Percentiles rank a stretch among this genome's conserved stretches.
phyloP scores from a whole-genome alignment of 2,329 filamentous ascomycete species.

The Fusarium solani-melongenae region DNA sequence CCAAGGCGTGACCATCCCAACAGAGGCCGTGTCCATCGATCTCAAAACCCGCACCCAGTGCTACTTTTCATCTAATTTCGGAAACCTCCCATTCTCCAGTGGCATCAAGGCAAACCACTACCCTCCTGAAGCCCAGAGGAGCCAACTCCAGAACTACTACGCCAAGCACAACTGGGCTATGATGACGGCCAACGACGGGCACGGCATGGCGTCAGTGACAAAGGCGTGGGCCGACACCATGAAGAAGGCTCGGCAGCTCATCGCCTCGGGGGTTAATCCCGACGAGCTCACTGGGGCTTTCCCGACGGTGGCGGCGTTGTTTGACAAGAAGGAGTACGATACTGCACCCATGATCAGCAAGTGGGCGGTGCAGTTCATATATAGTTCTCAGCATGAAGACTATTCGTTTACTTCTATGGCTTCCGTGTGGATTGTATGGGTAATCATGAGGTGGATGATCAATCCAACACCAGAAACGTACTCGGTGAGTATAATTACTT shows the following conservation, averaged over 20 bases:
- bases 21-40: not conserved
- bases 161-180: constrained; percentile 22
- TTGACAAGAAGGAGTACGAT: constrained; percentile 23
- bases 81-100: constrained; percentile 27
- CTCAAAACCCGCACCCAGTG: not conserved
- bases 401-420: constrained; percentile 21
- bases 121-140: constrained; percentile 6
- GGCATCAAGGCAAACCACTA: constrained; percentile 31
- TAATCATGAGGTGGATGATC: constrained; percentile 18
- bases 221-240: constrained; percentile 27
- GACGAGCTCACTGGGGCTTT: constrained; percentile 16
- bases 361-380: constrained; percentile 31
- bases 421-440: constrained; percentile 16
- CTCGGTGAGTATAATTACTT: not conserved
- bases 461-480: constrained; percentile 17
- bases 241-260: constrained; percentile 10
- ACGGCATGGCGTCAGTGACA: constrained; percentile 13
- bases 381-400: constrained; percentile 7
- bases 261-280: not conserved
- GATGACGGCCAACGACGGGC: constrained; percentile 24
- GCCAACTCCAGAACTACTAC: constrained; percentile 19
- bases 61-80: constrained; percentile 19
- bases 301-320: constrained; percentile 15
- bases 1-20: not conserved
- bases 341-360: constrained; percentile 19